These are phyloP conservation scores for Candolleomyces eurysporus DNA, from an alignment of 768 basidiomycete genomes.

Conservation along the genomic window DNA sequence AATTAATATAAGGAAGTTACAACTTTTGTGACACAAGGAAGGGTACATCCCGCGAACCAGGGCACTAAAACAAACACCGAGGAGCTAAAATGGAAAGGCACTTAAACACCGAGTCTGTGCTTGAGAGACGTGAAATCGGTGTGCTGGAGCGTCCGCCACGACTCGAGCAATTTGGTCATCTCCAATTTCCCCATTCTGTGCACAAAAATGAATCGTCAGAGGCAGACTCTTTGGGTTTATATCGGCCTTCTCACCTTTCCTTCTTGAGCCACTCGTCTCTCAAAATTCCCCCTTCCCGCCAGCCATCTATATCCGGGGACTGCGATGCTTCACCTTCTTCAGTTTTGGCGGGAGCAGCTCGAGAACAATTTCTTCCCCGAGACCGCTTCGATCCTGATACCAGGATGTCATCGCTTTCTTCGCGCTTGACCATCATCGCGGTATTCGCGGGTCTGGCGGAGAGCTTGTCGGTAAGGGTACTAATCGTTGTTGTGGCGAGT, in stretches of 20 bases:
- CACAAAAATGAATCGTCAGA: slow-evolving; percentile 10
- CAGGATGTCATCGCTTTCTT: slow-evolving; percentile 38
- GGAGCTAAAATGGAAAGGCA: background rate
- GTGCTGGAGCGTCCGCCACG: slow-evolving; percentile 49
- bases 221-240: slow-evolving; percentile 1
- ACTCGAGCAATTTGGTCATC: slow-evolving; percentile 46
- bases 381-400: slow-evolving; percentile 32
- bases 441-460: slow-evolving; percentile 30
- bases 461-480: slow-evolving; percentile 52
- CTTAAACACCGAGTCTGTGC: slow-evolving; percentile 51
- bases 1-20: too few species aligned
- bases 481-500: slow-evolving; percentile 49
- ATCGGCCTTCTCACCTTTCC: slow-evolving; percentile 39
- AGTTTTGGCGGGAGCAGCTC: slow-evolving; percentile 36
- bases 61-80: background rate
- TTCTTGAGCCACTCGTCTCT: slow-evolving; percentile 59
- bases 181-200: slow-evolving; percentile 54
- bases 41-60: too few species aligned
- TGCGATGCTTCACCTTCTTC: slow-evolving; percentile 29
- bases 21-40: too few species aligned
- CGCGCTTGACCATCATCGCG: slow-evolving; percentile 38
- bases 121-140: slow-evolving; percentile 57
- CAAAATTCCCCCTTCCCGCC: slow-evolving; percentile 51
- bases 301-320: slow-evolving; percentile 39
- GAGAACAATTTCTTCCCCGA: slow-evolving; percentile 30